Base-by-base conservation (phyloP, 2,329 filamentous ascomycete genomes). In the Arthrobotrys megalospora region DNA sequence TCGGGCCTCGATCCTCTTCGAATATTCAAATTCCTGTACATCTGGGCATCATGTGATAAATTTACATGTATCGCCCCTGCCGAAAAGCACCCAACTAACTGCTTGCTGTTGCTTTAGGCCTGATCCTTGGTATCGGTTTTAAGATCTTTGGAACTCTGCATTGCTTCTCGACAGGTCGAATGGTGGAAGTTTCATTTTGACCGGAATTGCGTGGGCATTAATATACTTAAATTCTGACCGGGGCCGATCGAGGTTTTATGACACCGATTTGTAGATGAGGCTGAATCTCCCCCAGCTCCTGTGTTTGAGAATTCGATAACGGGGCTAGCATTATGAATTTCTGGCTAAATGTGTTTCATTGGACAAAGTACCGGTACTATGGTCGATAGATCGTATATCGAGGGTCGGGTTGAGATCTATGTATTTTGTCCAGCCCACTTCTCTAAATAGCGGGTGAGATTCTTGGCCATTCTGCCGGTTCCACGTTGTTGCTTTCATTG, bases 121-220 rank as follows among this genome's bases (percentile, higher is more conserved):
- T 38, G 52, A 38, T 24, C 24, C 11, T 38, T 58, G 52, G 52
- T 36, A 58, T 58, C 52, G n/a, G 52, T 38, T 58, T 58, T 58
- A 12, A 32, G 8, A 8, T 21, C 8, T 38, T 16, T 4, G n/a
- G n/a, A 16, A 58, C 6, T 38, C 14, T 28, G 12, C 50, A 14
- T 53, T 38, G 36, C 36, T 8, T 8, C 6, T 38, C 36, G 7
- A 10, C 36, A 8, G 6, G 12, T 38, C 36, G 12, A 38, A 10
- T 38, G 12, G 36, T 12, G 36, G 36, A 38, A 38, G 24, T 38
- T 38, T 38, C 8, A 38, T 38, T 12, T 2, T 38, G 8, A 3
- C 1, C 12, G 36, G 36, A 12, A 12, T 38, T 12, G 36, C 8
- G 7, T 38, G 36, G 36, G 36, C 36, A 8, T 10, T 12, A 10